These are phyloP conservation scores for Gloeopeniophorella convolvens DNA, from an alignment of 768 basidiomycete species.

Conservation along the genomic window DNA sequence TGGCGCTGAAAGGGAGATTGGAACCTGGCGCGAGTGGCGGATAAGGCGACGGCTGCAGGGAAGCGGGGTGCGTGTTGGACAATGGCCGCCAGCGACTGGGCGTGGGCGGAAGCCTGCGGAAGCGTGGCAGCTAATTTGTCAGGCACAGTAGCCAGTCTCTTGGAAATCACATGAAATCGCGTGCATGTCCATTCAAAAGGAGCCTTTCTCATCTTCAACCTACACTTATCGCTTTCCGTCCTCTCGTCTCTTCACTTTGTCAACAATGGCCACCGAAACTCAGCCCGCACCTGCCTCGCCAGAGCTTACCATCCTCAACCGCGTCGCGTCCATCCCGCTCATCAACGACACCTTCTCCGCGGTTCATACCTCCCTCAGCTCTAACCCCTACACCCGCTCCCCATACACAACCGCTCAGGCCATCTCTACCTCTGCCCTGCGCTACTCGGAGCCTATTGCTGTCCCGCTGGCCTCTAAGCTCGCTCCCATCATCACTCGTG, in stretches of 20 bases:
- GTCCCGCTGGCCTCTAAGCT: too few species aligned
- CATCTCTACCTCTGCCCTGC: constrained; percentile 37
- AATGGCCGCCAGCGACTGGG: too few species aligned
- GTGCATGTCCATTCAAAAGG: constrained; percentile 5
- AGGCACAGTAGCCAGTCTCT: too few species aligned
- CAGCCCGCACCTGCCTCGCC: constrained; percentile 33
- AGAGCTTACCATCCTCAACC: constrained; percentile 53
- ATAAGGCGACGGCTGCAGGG: too few species aligned
- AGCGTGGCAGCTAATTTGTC: too few species aligned
- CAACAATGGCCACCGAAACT: constrained; percentile 34
- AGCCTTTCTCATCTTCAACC: neutral
- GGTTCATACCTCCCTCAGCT: constrained; percentile 51
- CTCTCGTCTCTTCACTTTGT: neutral
- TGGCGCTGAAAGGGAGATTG: too few species aligned
- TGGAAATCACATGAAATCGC: constrained; percentile 12
- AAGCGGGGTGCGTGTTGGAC: too few species aligned
- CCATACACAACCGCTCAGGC: constrained; percentile 62
- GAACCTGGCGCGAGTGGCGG: too few species aligned
- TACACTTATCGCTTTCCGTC: neutral
- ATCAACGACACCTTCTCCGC: constrained; percentile 57
- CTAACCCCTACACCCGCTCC: constrained; percentile 53
- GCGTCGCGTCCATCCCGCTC: constrained; percentile 69
- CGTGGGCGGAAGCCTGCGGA: too few species aligned
- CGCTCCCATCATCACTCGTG: constrained; percentile 57
- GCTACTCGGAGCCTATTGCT: constrained; percentile 58